Base-by-base conservation (phyloP, 768 basidiomycete species). In the Lenzites betulinus region DNA sequence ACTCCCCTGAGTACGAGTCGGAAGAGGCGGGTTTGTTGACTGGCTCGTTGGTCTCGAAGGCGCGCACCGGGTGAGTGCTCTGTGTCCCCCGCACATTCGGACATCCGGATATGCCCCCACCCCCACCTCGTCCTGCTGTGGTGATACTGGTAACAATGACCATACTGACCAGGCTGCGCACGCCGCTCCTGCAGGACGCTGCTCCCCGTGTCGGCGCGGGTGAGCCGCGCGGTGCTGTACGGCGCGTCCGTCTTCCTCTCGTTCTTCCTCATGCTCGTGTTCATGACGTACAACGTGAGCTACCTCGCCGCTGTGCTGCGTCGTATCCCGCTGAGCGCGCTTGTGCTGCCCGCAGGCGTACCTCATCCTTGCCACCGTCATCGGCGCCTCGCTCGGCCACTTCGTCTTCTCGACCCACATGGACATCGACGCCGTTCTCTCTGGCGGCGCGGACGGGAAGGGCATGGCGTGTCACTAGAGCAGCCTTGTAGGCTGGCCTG, bases 241-340 rank as follows among this genome's bases (percentile, higher is more conserved):
- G 92, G 88, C n/a, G 73, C 79, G 4, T 84, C 84, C 2, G 85
- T 93, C 22, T 88, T 88, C 72, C 73, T 93, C 59, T 91, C 91
- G 36, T 91, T 90, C 79, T 92, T 93, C 83, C 83, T 93, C 70
- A 97, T 97, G 94, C 78, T 97, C 59, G 87, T 96, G 41, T 95
- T 93, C 75, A 96, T 97, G 94, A 96, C 94, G 5, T 97, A 95
- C 76, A 97, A 97, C 65, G 92, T 93, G 59, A 69, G 90, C 77
- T 23, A 12, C 25, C 44, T 13, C 12, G 3, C 18, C 35, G n/a
- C 15, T 8, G 23, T 39, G 25, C n/a, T 52, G 30, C 22, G 30
- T 11, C 30, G 30, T 33, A 11, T 33, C 30, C 11, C n/a, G 35
- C 46, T 39, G 38, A 39, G 33, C 33, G 20, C 1, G 20, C 41